Evolutionary conservation across 2,329 filamentous ascomycete genomes (phyloP).

Genomic region (Fusarium bactridioides): DNA sequence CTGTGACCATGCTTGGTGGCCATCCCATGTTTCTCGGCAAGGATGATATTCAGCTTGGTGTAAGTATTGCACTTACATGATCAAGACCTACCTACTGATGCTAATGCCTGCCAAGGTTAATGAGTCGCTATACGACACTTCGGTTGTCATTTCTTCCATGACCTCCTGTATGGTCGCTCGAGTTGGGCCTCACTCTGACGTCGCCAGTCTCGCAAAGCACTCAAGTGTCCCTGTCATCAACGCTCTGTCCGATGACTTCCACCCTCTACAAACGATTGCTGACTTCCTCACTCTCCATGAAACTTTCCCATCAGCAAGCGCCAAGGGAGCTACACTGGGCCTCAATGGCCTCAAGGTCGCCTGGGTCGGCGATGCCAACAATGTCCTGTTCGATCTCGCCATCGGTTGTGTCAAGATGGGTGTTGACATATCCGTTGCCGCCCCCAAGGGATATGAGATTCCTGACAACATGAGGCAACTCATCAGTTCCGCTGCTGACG

Average conservation of each 20-base stretch:
- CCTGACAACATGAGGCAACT: slow-evolving; percentile 76
- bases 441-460: slow-evolving; percentile 85
- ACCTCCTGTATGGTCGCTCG: slow-evolving; percentile 83
- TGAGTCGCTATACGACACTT: slow-evolving; percentile 92
- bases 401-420: slow-evolving; percentile 89
- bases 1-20: slow-evolving; percentile 86
- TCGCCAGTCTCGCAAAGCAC: slow-evolving; percentile 73
- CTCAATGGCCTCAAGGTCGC: slow-evolving; percentile 88
- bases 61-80: slow-evolving; percentile 45
- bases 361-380: slow-evolving; percentile 97
- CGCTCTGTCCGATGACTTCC: slow-evolving; percentile 87
- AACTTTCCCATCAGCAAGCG: slow-evolving; percentile 64
- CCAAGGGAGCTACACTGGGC: slow-evolving; percentile 61
- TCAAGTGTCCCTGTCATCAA: slow-evolving; percentile 86
- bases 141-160: slow-evolving; percentile 93
- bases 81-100: background rate
- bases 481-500: slow-evolving; percentile 70
- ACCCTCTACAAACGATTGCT: slow-evolving; percentile 92
- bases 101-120: slow-evolving; percentile 68
- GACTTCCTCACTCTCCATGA: slow-evolving; percentile 93
- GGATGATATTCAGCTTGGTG: slow-evolving; percentile 94
- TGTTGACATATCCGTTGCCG: slow-evolving; percentile 85
- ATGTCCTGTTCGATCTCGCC: slow-evolving; percentile 92
- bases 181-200: slow-evolving; percentile 79
- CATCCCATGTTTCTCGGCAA: slow-evolving; percentile 97